Base-by-base conservation (phyloP, 2,329 filamentous ascomycete genomes). In the Byssothecium circinans region DNA sequence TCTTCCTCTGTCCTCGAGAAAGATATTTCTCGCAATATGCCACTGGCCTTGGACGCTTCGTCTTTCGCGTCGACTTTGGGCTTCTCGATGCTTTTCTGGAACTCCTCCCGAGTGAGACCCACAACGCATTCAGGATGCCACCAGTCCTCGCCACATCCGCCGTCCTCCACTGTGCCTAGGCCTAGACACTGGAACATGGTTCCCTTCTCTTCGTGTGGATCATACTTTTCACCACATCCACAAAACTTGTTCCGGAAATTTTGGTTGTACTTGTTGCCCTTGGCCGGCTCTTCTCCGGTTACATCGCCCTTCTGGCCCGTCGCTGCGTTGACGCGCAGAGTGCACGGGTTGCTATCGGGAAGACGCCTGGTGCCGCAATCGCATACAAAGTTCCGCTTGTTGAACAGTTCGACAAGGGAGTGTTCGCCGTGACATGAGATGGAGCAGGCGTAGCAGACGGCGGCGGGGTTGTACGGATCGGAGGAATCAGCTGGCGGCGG, bases 131-230 rank as follows among this genome's bases (percentile, higher is more conserved):
- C 91, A 0, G 92, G 90, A 74, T 97, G 92, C 80, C 90, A 97
- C 92, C 92, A 97, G 66, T 97, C 92, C 74, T 97, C 92, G 11
- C 92, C 92, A 71, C 92, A 97, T 4, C 91, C 92, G 14, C 91
- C 91, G 1, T 86, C 85, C 57, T 92, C 87, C 11, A 82, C 79
- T 0, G 84, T 87, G 1, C 90, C 91, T 1, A 97, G 76, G 0
- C 92, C 92, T 2, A 97, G 71, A 66, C 94, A 99, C 70, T 99
- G 94, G 60, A 95, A 99, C 94, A 99, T 99, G 32, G 91, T 97
- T 0, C 92, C 92, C 60, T 92, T 95, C 68, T 99, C 91, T 66
- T 88, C 80, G 39, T 92, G 82, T 0, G 92, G 84, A 67, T 96
- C 88, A 67, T 99, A 99, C 50, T 91, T 84, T 62, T 91, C 87